Base-by-base conservation (phyloP, 1,284 basidiomycete species). In the Polyporus tsugae region DNA sequence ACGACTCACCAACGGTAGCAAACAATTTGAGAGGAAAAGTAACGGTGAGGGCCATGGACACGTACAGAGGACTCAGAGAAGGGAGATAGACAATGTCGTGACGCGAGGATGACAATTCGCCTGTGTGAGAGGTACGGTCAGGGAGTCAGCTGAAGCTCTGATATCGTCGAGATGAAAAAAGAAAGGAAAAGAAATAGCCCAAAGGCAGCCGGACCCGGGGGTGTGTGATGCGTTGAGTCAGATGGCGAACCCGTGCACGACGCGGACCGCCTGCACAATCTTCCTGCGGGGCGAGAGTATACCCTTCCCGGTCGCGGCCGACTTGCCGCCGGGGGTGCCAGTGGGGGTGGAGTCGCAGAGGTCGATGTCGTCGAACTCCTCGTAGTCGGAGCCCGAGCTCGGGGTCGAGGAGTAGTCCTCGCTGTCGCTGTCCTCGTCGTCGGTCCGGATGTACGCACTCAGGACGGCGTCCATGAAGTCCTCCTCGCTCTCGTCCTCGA, bases 401-500 rank as follows among this genome's bases (percentile, higher is more conserved):
- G 15, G 5, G 52, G 33, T 25, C 2, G 10, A 13, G 2, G 46
- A 49, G 46, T 49, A 49, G 4, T 19, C n/a, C 46, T 49, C 46
- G 46, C n/a, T 25, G 46, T 49, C 46, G n/a, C n/a, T 25, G 25
- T 29, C 13, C 29, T 35, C 52, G 52, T 33, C 52, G 29, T 55
- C 52, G 52, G 29, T 33, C 25, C 33, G 29, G 29, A 55, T 17
- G 52, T 55, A 55, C 52, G 52, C 52, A 29, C 52, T 55, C 29
- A 55, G 52, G 29, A 55, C 25, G 52, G 52, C 29, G 52, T 55
- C 52, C 29, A 55, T 13, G 52, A 55, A 55, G 33, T 55, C 52
- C 52, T 55, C 52, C 52, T 55, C 52, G 52, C 52, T 55, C 52
- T 55, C 52, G 52, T 55, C 52, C 52, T 55, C 52, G 52, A 55